phyloP scores from a whole-genome alignment of 495 filamentous ascomycete species.

The Penicillium ochrochloron region DNA sequence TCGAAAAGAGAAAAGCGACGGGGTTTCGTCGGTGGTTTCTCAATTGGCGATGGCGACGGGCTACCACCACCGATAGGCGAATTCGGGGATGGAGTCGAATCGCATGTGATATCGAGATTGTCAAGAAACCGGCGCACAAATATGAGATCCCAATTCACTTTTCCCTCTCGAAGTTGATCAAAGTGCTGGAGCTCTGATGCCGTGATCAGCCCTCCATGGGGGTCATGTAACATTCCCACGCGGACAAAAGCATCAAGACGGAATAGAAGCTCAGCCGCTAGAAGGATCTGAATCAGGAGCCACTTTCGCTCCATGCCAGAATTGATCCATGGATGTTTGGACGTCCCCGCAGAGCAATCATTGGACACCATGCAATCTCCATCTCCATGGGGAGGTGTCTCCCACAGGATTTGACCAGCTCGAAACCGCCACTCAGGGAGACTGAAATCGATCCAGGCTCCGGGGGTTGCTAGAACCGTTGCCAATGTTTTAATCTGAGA shows the following conservation, averaged over 20 bases:
- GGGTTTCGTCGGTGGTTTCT: conserved; percentile 33
- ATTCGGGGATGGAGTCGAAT: conserved; percentile 15
- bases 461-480: conserved; percentile 48
- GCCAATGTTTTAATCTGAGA: conserved; percentile 57
- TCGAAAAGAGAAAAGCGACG: conserved; percentile 35
- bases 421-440: conserved; percentile 79
- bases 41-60: conserved; percentile 8
- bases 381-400: conserved; percentile 53
- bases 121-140: conserved; percentile 77
- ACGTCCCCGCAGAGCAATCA: conserved; percentile 39
- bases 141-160: conserved; percentile 80
- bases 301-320: conserved; percentile 67
- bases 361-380: conserved; percentile 53
- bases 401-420: conserved; percentile 83
- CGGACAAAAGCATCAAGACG: conserved; percentile 73
- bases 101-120: conserved; percentile 59
- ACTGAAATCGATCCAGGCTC: conserved; percentile 78
- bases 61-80: conserved; percentile 6
- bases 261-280: conserved; percentile 77
- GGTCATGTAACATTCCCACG: conserved; percentile 54
- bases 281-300: conserved; percentile 77
- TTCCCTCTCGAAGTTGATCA: conserved; percentile 64
- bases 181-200: conserved; percentile 65
- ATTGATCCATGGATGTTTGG: conserved; percentile 41
- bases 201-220: conserved; percentile 51